Evolutionary conservation across 208 protist genomes (phyloP).

Genomic region (Naegleria gruberi): DNA sequence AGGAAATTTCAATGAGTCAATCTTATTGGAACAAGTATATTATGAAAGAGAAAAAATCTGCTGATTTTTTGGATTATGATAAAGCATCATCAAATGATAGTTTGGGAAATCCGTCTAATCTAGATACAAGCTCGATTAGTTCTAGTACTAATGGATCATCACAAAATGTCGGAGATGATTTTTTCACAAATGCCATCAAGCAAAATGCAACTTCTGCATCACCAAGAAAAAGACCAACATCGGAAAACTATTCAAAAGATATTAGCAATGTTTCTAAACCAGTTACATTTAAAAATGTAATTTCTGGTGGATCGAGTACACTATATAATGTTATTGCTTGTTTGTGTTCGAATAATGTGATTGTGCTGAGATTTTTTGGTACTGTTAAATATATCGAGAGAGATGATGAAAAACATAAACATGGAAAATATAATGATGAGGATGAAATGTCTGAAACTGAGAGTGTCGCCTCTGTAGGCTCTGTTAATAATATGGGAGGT

Average conservation of each 20-base stretch:
- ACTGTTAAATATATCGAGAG: no score
- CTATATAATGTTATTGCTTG: background rate
- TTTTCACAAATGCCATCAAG: background rate
- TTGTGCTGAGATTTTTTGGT: background rate
- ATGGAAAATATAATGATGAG: background rate
- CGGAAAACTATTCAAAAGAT: background rate
- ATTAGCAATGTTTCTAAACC: background rate
- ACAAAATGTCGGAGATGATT: background rate
- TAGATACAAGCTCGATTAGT: background rate
- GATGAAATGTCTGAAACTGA: background rate
- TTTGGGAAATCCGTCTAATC: background rate
- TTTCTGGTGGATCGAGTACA: background rate
- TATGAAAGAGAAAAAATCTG: background rate
- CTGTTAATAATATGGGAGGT: background rate
- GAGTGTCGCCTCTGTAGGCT: background rate
- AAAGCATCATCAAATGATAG: background rate
- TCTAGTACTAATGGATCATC: background rate
- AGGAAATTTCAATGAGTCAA: background rate
- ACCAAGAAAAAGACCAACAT: background rate
- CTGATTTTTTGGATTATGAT: background rate
- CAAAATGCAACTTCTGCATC: background rate
- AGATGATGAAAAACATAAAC: background rate
- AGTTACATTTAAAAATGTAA: background rate
- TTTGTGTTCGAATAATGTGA: constrained; percentile 8
- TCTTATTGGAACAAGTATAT: background rate